Evolutionary conservation across 2,329 filamentous ascomycete species (phyloP).

Genomic region (Fusarium staphyleae): DNA sequence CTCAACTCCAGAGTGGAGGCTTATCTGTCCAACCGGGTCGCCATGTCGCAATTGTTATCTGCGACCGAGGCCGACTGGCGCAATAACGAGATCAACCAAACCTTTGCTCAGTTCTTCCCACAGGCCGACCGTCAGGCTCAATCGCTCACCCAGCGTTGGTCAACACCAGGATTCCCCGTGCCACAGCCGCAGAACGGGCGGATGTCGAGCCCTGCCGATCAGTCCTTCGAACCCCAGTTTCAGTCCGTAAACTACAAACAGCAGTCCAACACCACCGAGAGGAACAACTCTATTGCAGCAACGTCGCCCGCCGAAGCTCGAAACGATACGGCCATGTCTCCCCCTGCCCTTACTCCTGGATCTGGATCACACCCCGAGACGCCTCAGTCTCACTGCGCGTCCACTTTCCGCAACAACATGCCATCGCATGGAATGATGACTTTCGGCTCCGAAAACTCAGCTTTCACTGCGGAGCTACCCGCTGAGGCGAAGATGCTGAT

Average conservation of each 20-base stretch:
- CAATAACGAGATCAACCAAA: constrained; percentile 55
- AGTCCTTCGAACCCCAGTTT: constrained; percentile 34
- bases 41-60: constrained; percentile 52
- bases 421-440: constrained; percentile 34
- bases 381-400: constrained; percentile 30
- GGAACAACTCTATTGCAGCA: constrained; percentile 30
- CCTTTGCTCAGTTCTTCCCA: constrained; percentile 57
- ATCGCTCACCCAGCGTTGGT: constrained; percentile 36
- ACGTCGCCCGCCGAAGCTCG: constrained; percentile 27
- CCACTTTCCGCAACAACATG: constrained; percentile 18
- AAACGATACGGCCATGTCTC: constrained; percentile 31
- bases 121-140: constrained; percentile 43
- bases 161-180: constrained; percentile 26
- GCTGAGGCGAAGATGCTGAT: constrained; percentile 53
- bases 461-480: constrained; percentile 53
- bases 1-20: constrained; percentile 67
- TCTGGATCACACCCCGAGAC: constrained; percentile 37
- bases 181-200: constrained; percentile 13
- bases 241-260: constrained; percentile 37
- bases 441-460: constrained; percentile 40
- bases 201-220: constrained; percentile 25
- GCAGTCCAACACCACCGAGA: constrained; percentile 7
- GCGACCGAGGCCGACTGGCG: constrained; percentile 49
- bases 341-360: constrained; percentile 40
- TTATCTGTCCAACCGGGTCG: constrained; percentile 52